Evolutionary conservation across 78 protist species (phyloP).

Genomic region (Tieghemostelium lacteum): DNA sequence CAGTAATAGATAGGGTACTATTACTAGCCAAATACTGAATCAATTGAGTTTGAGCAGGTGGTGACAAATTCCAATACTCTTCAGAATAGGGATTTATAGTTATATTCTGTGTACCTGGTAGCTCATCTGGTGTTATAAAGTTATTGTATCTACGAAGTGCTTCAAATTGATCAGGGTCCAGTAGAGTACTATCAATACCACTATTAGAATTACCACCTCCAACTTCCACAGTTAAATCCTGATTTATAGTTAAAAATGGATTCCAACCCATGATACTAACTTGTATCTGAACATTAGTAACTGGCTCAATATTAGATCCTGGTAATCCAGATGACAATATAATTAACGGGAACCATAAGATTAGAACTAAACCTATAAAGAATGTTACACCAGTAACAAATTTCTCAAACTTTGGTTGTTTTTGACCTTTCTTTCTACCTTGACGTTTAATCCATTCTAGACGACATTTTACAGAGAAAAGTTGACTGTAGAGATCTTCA

Average conservation of each 20-base stretch:
- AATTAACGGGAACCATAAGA: slow-evolving; percentile 87
- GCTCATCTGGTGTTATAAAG: slow-evolving; percentile 39
- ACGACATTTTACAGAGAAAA: slow-evolving; percentile 73
- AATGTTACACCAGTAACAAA: slow-evolving; percentile 66
- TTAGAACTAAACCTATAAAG: slow-evolving; percentile 55
- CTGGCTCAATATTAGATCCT: slow-evolving; percentile 48
- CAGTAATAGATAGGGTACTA: slow-evolving; percentile 9
- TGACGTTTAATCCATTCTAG: slow-evolving; percentile 69
- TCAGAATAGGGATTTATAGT: slow-evolving; percentile 29
- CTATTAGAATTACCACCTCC: neutral
- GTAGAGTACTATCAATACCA: neutral
- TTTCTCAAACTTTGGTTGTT: slow-evolving; percentile 78
- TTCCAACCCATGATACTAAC: slow-evolving; percentile 37
- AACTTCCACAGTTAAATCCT: slow-evolving; percentile 14
- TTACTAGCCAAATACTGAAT: neutral
- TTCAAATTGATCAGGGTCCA: neutral
- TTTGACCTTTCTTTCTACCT: slow-evolving; percentile 69
- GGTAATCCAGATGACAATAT: slow-evolving; percentile 70
- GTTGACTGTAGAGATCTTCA: slow-evolving; percentile 80
- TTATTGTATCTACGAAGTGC: neutral
- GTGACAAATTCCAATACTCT: slow-evolving; percentile 39
- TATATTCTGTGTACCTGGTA: slow-evolving; percentile 33
- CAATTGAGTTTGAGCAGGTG: slow-evolving; percentile 44
- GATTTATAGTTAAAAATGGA: slow-evolving; percentile 45
- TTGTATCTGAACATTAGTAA: slow-evolving; percentile 26